Evolutionary conservation across 225 moss, liverwort and hornwort species (phyloP).

Genomic region (Marchantia paleacea): DNA sequence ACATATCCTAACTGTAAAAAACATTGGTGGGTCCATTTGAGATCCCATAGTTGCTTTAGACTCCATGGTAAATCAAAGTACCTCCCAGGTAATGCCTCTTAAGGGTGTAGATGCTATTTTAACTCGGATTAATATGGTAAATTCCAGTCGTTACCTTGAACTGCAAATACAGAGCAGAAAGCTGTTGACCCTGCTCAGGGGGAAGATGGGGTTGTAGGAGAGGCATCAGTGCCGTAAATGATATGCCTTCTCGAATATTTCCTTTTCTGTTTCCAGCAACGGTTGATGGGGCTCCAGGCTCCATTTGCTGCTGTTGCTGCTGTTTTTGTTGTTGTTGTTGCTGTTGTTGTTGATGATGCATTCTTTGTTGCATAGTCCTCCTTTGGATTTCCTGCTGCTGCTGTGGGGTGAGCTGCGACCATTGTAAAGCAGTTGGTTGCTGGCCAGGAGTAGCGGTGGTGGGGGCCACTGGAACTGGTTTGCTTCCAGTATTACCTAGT

Average conservation of each 20-base stretch:
- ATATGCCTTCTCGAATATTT: constrained; percentile 77
- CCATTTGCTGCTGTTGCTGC: constrained; percentile 44
- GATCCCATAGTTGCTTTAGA: too few species aligned
- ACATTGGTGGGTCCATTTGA: too few species aligned
- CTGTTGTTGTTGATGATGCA: constrained; percentile 32
- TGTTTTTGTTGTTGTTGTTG: constrained; percentile 34
- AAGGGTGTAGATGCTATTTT: too few species aligned
- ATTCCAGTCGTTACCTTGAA: constrained; percentile 56
- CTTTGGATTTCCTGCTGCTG: constrained; percentile 34
- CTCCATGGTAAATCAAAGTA: too few species aligned
- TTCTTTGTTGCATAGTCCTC: constrained; percentile 19
- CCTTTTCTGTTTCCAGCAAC: constrained; percentile 34
- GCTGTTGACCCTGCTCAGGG: constrained; percentile 65
- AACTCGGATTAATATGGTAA: too few species aligned
- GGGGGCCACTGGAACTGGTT: constrained; percentile 21
- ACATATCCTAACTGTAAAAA: too few species aligned
- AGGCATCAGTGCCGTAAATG: constrained; percentile 94
- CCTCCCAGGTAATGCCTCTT: too few species aligned
- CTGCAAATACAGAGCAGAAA: constrained; percentile 65
- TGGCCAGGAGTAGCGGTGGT: constrained; percentile 8
- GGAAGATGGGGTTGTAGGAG: constrained; percentile 95
- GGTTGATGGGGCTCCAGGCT: constrained; percentile 35
- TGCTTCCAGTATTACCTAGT: constrained; percentile 26
- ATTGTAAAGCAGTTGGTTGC: constrained; percentile 41
- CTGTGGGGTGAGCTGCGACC: constrained; percentile 37